These are phyloP conservation scores for Ascochyta koolunga DNA, from an alignment of 2,329 filamentous ascomycete genomes.

Conservation along the genomic window DNA sequence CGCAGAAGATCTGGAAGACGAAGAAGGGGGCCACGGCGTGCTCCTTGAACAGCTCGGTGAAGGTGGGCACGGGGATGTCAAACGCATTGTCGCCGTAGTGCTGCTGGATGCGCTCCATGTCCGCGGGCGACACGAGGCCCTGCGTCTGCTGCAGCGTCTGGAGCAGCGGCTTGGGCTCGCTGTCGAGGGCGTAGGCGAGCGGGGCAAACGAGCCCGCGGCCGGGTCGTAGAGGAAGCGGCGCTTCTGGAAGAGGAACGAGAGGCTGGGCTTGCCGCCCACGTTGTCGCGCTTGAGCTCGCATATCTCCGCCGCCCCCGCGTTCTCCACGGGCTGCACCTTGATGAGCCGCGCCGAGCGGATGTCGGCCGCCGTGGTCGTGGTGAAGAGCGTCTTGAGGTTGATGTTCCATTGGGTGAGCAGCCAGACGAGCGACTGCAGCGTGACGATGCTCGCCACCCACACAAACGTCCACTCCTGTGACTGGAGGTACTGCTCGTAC, in stretches of 20 bases:
- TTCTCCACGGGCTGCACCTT: constrained; percentile 92
- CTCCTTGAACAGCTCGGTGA: constrained; percentile 95
- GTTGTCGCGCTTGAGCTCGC: constrained; percentile 76
- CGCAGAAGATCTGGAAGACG: constrained; percentile 98
- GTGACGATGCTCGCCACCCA: constrained; percentile 90
- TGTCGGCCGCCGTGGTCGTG: constrained; percentile 69
- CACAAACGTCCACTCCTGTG: constrained; percentile 97
- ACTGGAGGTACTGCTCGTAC: constrained; percentile 90
- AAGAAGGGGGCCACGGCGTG: constrained; percentile 99
- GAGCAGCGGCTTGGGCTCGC: constrained; percentile 80
- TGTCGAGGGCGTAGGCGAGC: constrained; percentile 81
- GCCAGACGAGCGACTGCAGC: constrained; percentile 85
- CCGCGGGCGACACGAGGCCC: constrained; percentile 75
- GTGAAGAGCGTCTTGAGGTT: constrained; percentile 83
- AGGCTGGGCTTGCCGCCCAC: constrained; percentile 75
- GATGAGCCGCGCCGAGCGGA: constrained; percentile 81
- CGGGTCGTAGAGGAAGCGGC: constrained; percentile 85
- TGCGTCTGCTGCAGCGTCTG: constrained; percentile 78
- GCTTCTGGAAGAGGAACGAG: constrained; percentile 97
- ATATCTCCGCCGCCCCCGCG: constrained; percentile 88
- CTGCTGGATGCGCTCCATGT: constrained; percentile 80
- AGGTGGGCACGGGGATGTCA: constrained; percentile 95
- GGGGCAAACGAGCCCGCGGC: constrained; percentile 78
- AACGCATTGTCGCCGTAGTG: constrained; percentile 97
- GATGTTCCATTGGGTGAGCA: constrained; percentile 98